Percentiles rank a stretch among this genome's conserved stretches.
phyloP scores from a whole-genome alignment of 768 basidiomycete species.

The Coprinopsis marcescibilis region DNA sequence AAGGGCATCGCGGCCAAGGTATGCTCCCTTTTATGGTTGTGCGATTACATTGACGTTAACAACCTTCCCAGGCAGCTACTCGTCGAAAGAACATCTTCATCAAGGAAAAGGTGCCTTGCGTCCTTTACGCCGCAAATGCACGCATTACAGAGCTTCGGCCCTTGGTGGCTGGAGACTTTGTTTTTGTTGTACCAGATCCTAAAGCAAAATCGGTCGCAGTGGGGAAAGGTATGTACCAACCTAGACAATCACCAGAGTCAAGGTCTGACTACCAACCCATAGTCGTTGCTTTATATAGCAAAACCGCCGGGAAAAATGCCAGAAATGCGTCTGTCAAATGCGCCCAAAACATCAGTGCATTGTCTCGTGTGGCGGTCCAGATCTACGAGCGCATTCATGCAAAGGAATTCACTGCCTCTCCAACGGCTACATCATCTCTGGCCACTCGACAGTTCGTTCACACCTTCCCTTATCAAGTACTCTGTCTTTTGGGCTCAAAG shows the following conservation, averaged over 20 bases:
- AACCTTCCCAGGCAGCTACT: neutral
- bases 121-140: neutral
- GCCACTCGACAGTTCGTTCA: neutral
- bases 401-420: neutral
- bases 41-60: too few species aligned
- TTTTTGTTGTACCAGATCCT: neutral
- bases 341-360: neutral
- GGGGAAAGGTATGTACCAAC: neutral
- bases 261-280: neutral
- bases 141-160: neutral
- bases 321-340: neutral
- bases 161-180: neutral
- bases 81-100: neutral
- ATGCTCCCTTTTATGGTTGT: neutral
- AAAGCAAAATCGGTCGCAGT: neutral
- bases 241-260: neutral
- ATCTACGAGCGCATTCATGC: neutral
- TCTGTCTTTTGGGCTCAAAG: too few species aligned
- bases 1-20: neutral
- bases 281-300: neutral
- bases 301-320: neutral
- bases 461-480: neutral
- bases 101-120: neutral
- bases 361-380: neutral
- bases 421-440: neutral